Evolutionary conservation across 306 rosid genomes (phyloP).

Genomic region (Coriaria nepalensis): DNA sequence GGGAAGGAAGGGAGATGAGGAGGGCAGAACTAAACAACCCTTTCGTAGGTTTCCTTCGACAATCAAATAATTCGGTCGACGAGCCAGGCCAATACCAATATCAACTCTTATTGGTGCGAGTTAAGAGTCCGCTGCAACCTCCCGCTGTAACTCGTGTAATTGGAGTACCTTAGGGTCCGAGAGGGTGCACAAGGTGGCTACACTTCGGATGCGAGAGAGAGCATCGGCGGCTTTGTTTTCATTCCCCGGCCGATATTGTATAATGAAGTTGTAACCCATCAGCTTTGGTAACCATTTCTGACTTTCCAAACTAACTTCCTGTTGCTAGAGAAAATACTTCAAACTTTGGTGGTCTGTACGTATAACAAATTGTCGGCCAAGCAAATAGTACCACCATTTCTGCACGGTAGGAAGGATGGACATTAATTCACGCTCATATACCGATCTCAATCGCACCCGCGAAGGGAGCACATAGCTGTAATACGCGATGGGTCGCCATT

Average conservation of each 20-base stretch:
- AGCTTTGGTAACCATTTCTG: neutral
- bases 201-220: fast-evolving
- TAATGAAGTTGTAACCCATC: neutral
- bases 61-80: too few species aligned
- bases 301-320: neutral
- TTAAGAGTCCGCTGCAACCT: neutral
- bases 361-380: neutral
- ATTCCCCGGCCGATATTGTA: neutral
- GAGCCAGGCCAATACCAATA: neutral
- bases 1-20: fast-evolving
- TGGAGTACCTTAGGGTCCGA: neutral
- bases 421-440: neutral
- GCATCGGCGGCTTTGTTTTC: neutral
- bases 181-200: fast-evolving
- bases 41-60: too few species aligned
- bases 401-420: neutral
- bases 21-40: neutral
- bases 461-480: too few species aligned
- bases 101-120: too few species aligned
- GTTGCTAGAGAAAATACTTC: neutral
- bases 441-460: too few species aligned
- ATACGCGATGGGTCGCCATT: too few species aligned
- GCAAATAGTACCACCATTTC: neutral
- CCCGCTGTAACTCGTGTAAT: neutral
- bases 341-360: neutral